Conservation (phyloP, 306 rosid genomes). For the Acacia acuminata region DNA sequence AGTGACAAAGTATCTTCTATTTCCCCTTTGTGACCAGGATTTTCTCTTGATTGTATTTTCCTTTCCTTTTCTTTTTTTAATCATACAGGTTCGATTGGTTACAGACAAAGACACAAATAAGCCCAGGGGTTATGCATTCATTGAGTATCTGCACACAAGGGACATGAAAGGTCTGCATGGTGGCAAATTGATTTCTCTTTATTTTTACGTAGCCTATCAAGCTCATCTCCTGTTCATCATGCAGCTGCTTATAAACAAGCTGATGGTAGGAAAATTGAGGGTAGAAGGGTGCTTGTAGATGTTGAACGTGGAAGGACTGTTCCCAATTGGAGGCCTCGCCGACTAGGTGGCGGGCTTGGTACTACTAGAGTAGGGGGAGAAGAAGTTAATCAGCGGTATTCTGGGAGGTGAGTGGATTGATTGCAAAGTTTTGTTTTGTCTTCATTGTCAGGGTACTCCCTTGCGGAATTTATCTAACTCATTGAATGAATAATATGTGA, state of each 20-base stretch:
- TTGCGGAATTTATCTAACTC: neutral
- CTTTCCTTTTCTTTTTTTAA: slow-evolving; percentile 9
- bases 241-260: slow-evolving; percentile 99
- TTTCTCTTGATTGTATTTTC: slow-evolving; percentile 34
- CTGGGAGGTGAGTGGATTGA: slow-evolving; percentile 71
- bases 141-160: slow-evolving; percentile 90
- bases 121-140: slow-evolving; percentile 93
- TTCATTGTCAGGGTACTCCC: neutral
- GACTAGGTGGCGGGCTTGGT: slow-evolving; percentile 99
- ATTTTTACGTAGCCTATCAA: slow-evolving; percentile 6
- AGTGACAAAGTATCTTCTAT: slow-evolving; percentile 31
- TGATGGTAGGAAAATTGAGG: slow-evolving; percentile 96
- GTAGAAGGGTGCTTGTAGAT: slow-evolving; percentile 96
- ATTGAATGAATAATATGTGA: neutral
- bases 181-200: slow-evolving; percentile 15
- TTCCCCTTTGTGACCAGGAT: slow-evolving; percentile 22
- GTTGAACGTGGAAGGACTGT: slow-evolving; percentile 99
- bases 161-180: slow-evolving; percentile 89
- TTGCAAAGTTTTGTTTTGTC: slow-evolving; percentile 7
- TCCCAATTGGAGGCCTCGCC: slow-evolving; percentile 99
- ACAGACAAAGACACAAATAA: slow-evolving; percentile 70
- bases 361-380: slow-evolving; percentile 96
- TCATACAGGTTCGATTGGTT: slow-evolving; percentile 78
- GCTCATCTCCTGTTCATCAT: slow-evolving; percentile 6
- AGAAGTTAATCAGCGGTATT: slow-evolving; percentile 75